Evolutionary conservation across 257 asterid species (phyloP), one percentile per base, ranked within the genome.

Genomic region (Nicotiana tomentosiformis): DNA sequence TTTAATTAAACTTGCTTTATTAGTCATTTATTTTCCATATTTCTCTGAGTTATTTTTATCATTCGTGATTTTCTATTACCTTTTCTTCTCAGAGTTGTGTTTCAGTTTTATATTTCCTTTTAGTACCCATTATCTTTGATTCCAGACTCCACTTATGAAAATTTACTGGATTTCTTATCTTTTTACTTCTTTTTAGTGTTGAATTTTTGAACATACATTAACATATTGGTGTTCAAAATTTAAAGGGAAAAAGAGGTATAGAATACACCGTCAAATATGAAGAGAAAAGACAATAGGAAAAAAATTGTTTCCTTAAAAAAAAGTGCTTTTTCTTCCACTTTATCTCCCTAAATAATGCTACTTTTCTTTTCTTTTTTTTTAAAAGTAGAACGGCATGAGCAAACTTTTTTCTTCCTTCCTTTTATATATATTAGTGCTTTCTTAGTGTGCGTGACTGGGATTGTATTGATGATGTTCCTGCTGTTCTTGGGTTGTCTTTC

Each of bases 11-110:
- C 46, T 30, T 43, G 30, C 14, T 18, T 26, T 17, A 55, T 5
- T 46, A 10, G 14, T n/a, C n/a, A 33, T 57, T 39, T 77, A 43
- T 18, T 67, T 67, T 0, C 7, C 23, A 29, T 66, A 7, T 16
- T 20, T 14, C 66, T 9, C 29, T 81, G 17, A 18, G 55, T 70
- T n/a, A 2, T 35, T 62, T 53, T 53, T 53, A 1, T 14, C 15
- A 69, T 56, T 86, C 65, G 53, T 43, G 32, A 35, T 77, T 87
- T 87, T 77, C 81, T 9, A 43, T 37, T 14, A 16, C 76, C 76
- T 60, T 57, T 81, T 81, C 72, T 80, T 26, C 51, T 51, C 35
- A 37, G 18, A 69, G 17, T 77, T 10, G 33, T 39, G 4, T 5
- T 26, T 80, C 65, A 66, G 16, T 69, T 18, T 55, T 7, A 62